Conservation (phyloP, 352 stramenopile genomes). For the Phytopythium aichiense region DNA sequence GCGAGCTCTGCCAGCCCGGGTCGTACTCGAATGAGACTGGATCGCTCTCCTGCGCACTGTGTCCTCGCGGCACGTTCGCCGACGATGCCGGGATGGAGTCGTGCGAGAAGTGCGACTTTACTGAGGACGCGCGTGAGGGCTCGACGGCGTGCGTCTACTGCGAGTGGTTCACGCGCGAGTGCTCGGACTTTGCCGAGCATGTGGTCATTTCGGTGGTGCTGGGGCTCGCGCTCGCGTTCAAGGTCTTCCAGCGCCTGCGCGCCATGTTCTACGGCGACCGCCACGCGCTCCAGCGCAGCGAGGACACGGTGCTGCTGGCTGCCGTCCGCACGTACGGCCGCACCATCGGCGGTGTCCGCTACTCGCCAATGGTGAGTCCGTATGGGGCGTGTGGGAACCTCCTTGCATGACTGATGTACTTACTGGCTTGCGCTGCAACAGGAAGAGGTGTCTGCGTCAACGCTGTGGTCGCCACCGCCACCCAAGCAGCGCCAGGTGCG, state of each 20-base stretch:
- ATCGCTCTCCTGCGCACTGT: conserved; percentile 27
- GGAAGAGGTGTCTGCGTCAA: conserved; percentile 1
- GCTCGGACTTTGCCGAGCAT: conserved; percentile 54
- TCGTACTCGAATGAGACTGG: conserved; percentile 26
- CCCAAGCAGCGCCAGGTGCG: not conserved
- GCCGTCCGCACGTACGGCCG: conserved; percentile 46
- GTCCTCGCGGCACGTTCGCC: conserved; percentile 33
- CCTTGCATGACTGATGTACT: not conserved
- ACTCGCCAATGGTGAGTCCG: conserved; percentile 38
- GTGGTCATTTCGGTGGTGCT: conserved; percentile 26
- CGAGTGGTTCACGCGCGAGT: conserved; percentile 46
- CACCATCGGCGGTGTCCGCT: conserved; percentile 22
- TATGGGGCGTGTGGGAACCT: not conserved
- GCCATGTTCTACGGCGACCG: conserved; percentile 25
- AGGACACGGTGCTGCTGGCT: conserved; percentile 40
- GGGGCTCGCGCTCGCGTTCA: conserved; percentile 11
- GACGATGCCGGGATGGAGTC: conserved; percentile 27
- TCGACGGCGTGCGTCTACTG: conserved; percentile 39
- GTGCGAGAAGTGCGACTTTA: conserved; percentile 35
- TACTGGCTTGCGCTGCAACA: not conserved
- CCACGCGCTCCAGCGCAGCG: conserved; percentile 27
- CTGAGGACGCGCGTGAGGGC: conserved; percentile 27
- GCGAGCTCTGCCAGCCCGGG: conserved; percentile 29
- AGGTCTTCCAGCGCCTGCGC: conserved; percentile 26
- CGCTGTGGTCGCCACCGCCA: conserved; percentile 2